Evolutionary conservation across 2,329 filamentous ascomycete genomes (phyloP).

Genomic region (Paracoccidioides lutzii): DNA sequence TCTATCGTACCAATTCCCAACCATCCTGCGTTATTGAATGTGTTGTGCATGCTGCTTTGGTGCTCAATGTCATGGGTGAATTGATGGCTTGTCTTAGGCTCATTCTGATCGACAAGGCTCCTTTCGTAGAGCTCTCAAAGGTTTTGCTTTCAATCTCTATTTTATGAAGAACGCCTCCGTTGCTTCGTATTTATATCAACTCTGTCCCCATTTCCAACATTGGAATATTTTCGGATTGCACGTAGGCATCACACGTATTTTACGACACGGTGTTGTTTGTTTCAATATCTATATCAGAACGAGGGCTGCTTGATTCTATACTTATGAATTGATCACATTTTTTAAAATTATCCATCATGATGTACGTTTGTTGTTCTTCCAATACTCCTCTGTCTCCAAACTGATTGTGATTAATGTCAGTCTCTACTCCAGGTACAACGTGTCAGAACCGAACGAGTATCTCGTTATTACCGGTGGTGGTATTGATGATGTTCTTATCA

Average conservation of each 20-base stretch:
- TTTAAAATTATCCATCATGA: conserved; percentile 7
- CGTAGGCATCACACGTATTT: background rate
- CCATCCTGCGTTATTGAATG: no score
- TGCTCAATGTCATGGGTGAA: no score
- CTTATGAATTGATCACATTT: background rate
- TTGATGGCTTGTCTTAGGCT: no score
- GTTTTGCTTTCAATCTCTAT: no score
- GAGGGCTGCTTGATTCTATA: background rate
- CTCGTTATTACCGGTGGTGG: conserved; percentile 75
- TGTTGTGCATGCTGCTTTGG: no score
- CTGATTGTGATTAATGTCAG: background rate
- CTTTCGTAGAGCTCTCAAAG: no score
- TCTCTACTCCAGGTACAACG: conserved; percentile 43
- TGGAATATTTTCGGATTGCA: background rate
- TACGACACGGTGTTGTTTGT: background rate
- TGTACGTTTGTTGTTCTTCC: conserved; percentile 4
- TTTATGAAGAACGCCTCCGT: background rate
- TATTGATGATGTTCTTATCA: conserved; percentile 60
- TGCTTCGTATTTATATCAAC: background rate
- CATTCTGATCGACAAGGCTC: no score
- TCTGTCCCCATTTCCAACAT: background rate
- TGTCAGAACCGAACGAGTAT: conserved; percentile 68
- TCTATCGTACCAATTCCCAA: no score
- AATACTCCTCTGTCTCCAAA: background rate
- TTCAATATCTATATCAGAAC: background rate